Base-by-base conservation (phyloP, 306 rosid genomes). In the Abrus precatorius region DNA sequence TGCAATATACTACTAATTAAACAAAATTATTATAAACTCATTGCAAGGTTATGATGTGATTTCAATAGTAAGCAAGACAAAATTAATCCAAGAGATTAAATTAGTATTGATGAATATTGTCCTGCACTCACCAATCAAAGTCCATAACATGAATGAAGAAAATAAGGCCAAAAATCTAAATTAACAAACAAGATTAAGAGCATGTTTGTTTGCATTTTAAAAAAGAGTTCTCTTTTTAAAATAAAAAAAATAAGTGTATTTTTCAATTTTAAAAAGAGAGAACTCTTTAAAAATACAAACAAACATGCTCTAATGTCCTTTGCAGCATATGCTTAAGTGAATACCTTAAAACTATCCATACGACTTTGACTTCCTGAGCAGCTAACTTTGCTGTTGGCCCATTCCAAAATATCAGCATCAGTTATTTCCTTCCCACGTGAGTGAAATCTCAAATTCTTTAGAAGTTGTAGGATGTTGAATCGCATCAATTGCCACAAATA, bases 401-500 rank as follows among this genome's bases (percentile, higher is more conserved):
- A 95, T 85, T 90, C 86, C 14, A 95, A 83, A 86, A 95, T 95
- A 85, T 93, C 97, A 84, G 90, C 90, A 87, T 95, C 99, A 3
- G 82, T 82, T 61, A 95, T 91, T 87, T 95, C 98, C 87, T 89
- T 95, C 84, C 97, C 99, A 48, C 88, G 90, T 66, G 99, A 90
- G 76, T 93, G 96, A 84, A 86, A 91, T 87, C 99, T 95, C 89
- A 95, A 86, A 89, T 95, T 95, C 82, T 88, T 93, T 6, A 95
- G 77, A 67, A 95, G 95, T 90, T 95, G 98, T 62, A 95, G 92
- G 74, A 90, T 95, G 84, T 90, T 93, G 88, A 53, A 93, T 73
- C 97, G 84, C 98, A 95, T 93, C 91, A 95, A 82, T 89, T 95
- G 99, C 99, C 99, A 95, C 89, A 95, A 85, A 82, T 88, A 95